phyloP scores from a whole-genome alignment of 345 rosid genomes.

The Eucalyptus microcorys region DNA sequence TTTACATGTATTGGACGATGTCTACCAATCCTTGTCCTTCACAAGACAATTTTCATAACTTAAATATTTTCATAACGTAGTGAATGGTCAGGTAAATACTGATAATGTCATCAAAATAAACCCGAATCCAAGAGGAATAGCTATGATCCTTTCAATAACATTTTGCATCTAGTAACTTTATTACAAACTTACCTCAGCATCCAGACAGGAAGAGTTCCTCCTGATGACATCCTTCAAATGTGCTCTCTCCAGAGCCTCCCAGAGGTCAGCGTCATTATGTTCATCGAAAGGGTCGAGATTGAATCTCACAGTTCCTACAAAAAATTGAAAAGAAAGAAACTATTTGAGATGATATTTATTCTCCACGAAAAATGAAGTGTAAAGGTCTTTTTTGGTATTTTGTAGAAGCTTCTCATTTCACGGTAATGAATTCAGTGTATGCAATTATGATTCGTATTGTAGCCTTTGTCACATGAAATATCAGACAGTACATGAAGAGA shows the following conservation, averaged over 20 bases:
- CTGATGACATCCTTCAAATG: conserved; percentile 72
- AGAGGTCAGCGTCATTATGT: conserved; percentile 79
- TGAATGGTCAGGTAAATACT: not conserved
- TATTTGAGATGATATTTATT: not conserved
- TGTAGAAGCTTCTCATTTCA: not conserved
- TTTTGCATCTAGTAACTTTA: not conserved
- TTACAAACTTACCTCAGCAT: conserved; percentile 47
- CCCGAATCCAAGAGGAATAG: not conserved
- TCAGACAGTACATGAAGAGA: not conserved
- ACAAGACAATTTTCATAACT: not conserved
- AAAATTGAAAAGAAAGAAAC: not conserved
- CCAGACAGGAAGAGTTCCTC: conserved; percentile 53
- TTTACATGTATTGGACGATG: not conserved
- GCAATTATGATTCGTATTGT: not conserved
- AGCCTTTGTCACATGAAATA: not conserved
- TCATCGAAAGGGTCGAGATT: conserved; percentile 84
- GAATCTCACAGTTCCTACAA: conserved; percentile 72
- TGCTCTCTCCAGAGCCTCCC: conserved; percentile 91
- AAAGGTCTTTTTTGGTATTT: not conserved
- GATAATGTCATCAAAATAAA: not conserved
- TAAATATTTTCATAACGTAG: not conserved
- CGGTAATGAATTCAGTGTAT: not conserved
- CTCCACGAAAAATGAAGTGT: not conserved
- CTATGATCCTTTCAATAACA: not conserved
- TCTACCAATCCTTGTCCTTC: too few relatives aligned